Conservation (phyloP, 352 stramenopile species). For the Pythium monospermum region DNA sequence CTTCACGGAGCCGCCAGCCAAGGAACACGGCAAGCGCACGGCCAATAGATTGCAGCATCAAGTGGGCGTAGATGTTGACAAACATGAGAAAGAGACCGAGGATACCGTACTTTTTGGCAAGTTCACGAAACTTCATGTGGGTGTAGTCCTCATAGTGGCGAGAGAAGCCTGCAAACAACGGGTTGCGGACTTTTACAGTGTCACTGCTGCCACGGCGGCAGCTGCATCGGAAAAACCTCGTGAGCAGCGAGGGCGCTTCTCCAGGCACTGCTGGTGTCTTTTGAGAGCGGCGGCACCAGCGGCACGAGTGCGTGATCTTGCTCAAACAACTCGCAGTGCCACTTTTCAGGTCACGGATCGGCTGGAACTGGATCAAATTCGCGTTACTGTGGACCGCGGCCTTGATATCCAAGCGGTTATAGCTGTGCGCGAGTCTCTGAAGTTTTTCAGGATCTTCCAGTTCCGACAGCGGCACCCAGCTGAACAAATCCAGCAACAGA, state of each 20-base stretch:
- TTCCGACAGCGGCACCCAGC: conserved; percentile 46
- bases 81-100: conserved; percentile 39
- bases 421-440: conserved; percentile 24
- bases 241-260: too few species aligned
- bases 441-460: conserved; percentile 28
- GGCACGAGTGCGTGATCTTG: not conserved
- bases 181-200: too few species aligned
- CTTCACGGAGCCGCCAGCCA: conserved; percentile 27
- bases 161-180: conserved; percentile 12
- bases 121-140: conserved; percentile 19
- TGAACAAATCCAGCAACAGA: conserved; percentile 53
- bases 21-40: conserved; percentile 33
- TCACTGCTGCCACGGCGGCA: too few species aligned
- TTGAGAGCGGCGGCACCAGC: too few species aligned
- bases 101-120: conserved; percentile 40
- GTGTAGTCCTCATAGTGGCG: conserved; percentile 42
- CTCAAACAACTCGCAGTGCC: conserved; percentile 1
- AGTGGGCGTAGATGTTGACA: conserved; percentile 39
- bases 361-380: conserved; percentile 31
- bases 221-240: too few species aligned
- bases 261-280: too few species aligned
- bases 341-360: not conserved
- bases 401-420: conserved; percentile 31
- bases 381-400: conserved; percentile 54
- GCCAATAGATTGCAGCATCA: conserved; percentile 48